Evolutionary conservation across 1,284 basidiomycete species (phyloP), one percentile per base, ranked within the genome.

Genomic region (Laetiporus sulphureus): DNA sequence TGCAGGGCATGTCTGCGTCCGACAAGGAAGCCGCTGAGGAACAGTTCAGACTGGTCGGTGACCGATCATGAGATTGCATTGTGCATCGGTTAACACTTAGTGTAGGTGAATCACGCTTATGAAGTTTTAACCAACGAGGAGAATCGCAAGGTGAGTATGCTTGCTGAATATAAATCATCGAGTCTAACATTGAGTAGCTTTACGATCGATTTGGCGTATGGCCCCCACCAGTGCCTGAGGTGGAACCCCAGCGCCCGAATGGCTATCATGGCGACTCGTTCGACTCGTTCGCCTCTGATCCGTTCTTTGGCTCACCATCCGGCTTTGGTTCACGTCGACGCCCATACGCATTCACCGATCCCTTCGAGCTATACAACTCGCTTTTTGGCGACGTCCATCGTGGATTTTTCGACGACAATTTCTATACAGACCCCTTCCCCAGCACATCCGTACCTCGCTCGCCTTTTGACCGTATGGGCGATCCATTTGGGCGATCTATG

Each of bases 161-260:
- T 16, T 11, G 11, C 34, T 12, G 21, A 5, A 16, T n/a, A n/a
- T n/a, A n/a, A n/a, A n/a, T n/a, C n/a, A n/a, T n/a, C n/a, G n/a
- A n/a, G n/a, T n/a, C n/a, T n/a, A n/a, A n/a, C n/a, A n/a, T n/a
- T n/a, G n/a, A n/a, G n/a, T 45, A 84, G 73, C 46, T 71, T n/a
- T 89, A 88, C 58, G 86, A 89, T 55, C 57, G 60, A 18, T 64
- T 79, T 49, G 83, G 85, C 31, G 68, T 77, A 36, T 89, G 80
- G 78, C 85, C 85, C 11, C 80, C 81, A 12, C 79, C 81, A 3
- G 51, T 45, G 53, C 55, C 48, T 2, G 57, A 38, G n/a, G 49
- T 53, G 35, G 53, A 57, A 21, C 60, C 58, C 42, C 55, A 49
- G 37, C 61, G 55, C 40, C 57, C 55, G 27, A 44, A 56, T 39